These are phyloP conservation scores for Leishmania aethiopica DNA, from an alignment of 208 protist genomes.

Conservation along the genomic window DNA sequence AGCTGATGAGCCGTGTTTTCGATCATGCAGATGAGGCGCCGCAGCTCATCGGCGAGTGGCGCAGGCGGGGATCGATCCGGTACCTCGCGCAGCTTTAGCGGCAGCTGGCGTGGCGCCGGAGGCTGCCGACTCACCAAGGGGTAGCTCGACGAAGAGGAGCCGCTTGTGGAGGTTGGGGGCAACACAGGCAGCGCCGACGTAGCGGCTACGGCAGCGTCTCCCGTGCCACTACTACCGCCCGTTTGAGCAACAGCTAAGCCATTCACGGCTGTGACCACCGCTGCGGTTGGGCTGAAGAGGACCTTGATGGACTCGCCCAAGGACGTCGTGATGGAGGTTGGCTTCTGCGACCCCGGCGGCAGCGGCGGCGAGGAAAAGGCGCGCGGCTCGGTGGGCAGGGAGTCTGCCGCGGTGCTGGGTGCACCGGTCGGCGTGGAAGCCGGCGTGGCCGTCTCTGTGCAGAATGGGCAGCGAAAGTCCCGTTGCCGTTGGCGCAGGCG, in stretches of 20 bases:
- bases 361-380: not conserved
- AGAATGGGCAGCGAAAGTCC: slow-evolving; percentile 70
- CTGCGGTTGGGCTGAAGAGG: slow-evolving; percentile 5
- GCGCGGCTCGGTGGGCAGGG: not conserved
- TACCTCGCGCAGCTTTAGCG: slow-evolving; percentile 71
- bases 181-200: slow-evolving; percentile 8
- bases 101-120: slow-evolving; percentile 51
- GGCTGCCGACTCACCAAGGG: slow-evolving; percentile 27
- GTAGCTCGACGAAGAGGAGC: not conserved
- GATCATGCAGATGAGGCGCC: slow-evolving; percentile 25
- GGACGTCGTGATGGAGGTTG: slow-evolving; percentile 22
- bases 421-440: not conserved
- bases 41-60: slow-evolving; percentile 28
- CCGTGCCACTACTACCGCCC: not conserved
- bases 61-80: slow-evolving; percentile 46
- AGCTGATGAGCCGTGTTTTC: slow-evolving; percentile 31
- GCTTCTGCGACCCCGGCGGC: not conserved
- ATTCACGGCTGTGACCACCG: slow-evolving; percentile 4
- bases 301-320: slow-evolving; percentile 23
- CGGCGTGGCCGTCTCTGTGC: slow-evolving; percentile 8
- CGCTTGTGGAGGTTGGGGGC: slow-evolving; percentile 3
- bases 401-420: not conserved
- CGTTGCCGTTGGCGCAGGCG: slow-evolving; percentile 33
- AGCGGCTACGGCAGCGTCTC: not conserved
- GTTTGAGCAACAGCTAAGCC: not conserved